phyloP scores from a whole-genome alignment of 1,139 yeast genomes.

The Yamadazyma dushanensis region DNA sequence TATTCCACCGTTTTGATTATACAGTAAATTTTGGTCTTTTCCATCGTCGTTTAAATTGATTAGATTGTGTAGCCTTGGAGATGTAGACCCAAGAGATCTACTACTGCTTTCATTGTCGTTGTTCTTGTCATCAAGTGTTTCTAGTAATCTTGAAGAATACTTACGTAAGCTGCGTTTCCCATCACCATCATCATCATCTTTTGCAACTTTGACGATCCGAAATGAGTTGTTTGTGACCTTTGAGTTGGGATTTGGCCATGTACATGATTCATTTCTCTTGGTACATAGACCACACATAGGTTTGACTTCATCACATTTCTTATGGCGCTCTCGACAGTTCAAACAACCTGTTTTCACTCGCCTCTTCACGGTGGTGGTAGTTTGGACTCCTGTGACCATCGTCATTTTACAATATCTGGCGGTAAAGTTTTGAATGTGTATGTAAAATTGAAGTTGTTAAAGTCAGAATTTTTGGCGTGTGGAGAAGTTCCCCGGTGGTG shows the following conservation, averaged over 20 bases:
- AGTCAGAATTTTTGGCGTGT: too few species aligned
- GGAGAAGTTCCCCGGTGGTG: too few species aligned
- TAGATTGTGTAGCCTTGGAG: constrained; percentile 6
- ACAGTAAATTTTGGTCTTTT: not conserved
- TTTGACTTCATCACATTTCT: constrained; percentile 45
- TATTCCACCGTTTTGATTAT: too few species aligned
- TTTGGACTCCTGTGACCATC: constrained; percentile 1
- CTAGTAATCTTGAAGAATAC: constrained; percentile 19
- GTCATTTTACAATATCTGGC: too few species aligned
- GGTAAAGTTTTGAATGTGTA: too few species aligned
- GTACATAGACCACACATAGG: constrained; percentile 40
- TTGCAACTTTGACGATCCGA: constrained; percentile 12
- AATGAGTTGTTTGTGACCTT: constrained; percentile 14
- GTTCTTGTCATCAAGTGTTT: constrained; percentile 7
- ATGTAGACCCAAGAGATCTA: too few species aligned
- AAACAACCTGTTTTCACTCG: constrained; percentile 47
- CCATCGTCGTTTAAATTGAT: constrained; percentile 3
- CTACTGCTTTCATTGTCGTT: too few species aligned
- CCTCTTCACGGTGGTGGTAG: constrained; percentile 16
- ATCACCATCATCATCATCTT: constrained; percentile 10
- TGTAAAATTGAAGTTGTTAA: too few species aligned
- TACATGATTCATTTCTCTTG: constrained; percentile 29
- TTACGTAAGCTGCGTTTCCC: constrained; percentile 8
- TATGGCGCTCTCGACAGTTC: constrained; percentile 43
- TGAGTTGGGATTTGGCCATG: constrained; percentile 30